Percentiles rank a stretch among this genome's conserved stretches.
Conservation (phyloP, 768 basidiomycete species). For the Pleurotus pulmonarius region DNA sequence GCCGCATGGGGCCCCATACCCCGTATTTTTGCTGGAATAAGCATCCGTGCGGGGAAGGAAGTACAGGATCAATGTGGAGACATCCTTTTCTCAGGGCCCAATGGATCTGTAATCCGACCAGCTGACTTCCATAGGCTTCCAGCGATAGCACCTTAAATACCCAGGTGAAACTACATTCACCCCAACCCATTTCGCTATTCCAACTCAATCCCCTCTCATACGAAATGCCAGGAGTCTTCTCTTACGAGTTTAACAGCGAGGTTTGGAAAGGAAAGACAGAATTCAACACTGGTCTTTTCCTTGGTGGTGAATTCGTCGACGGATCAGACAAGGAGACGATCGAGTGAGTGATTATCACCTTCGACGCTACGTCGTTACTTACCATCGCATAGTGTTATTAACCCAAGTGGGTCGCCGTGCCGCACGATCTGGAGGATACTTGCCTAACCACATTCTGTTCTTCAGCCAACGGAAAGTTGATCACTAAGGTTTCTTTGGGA, state of each 20-base stretch:
- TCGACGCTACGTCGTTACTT: slow-evolving; percentile 2
- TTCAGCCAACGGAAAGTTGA: slow-evolving; percentile 47
- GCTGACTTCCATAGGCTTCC: slow-evolving; percentile 5
- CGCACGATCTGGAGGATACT: background rate
- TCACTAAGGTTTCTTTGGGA: slow-evolving; percentile 49
- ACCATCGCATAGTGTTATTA: slow-evolving; percentile 41
- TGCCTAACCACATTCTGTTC: background rate
- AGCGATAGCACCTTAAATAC: slow-evolving; percentile 5
- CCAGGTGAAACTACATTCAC: background rate
- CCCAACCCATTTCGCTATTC: background rate
- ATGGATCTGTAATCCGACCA: slow-evolving; percentile 3
- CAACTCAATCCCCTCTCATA: background rate
- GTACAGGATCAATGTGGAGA: background rate
- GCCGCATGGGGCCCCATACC: slow-evolving; percentile 6
- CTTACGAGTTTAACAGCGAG: slow-evolving; percentile 48
- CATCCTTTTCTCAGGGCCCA: background rate
- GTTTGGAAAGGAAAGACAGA: slow-evolving; percentile 55
- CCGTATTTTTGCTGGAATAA: slow-evolving; percentile 5
- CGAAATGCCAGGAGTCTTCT: slow-evolving; percentile 31
- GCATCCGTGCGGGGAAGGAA: background rate
- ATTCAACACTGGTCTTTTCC: slow-evolving; percentile 69
- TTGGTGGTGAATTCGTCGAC: slow-evolving; percentile 65
- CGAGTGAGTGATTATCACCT: slow-evolving; percentile 14
- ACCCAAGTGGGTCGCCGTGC: slow-evolving; percentile 33
- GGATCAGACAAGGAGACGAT: slow-evolving; percentile 44